phyloP scores from a whole-genome alignment of 2,329 filamentous ascomycete genomes.

The Colletotrichum endophyticum region DNA sequence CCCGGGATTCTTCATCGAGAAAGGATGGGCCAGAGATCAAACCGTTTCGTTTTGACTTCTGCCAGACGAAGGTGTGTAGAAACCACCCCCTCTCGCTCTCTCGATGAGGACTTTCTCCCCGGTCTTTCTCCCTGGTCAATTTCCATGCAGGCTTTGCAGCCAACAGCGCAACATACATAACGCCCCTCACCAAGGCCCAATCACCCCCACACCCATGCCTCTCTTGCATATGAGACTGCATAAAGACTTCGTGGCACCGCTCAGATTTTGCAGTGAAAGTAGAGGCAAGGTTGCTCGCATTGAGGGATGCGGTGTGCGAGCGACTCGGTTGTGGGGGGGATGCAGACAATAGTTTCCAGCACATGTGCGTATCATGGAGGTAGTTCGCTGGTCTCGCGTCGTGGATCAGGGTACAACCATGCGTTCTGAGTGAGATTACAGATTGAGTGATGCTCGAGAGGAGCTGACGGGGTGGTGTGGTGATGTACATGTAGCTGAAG shows the following conservation, averaged over 20 bases:
- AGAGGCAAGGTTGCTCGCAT: not conserved
- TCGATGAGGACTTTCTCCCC: not conserved
- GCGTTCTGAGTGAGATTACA: not conserved
- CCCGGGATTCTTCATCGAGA: not conserved
- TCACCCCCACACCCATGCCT: not conserved
- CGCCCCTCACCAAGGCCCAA: not conserved
- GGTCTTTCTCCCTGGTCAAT: not conserved
- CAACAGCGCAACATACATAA: not conserved
- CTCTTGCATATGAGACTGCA: not conserved
- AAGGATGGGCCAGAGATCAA: not conserved
- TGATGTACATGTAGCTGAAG: not conserved
- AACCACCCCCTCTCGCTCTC: not conserved
- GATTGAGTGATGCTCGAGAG: not conserved
- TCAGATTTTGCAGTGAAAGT: not conserved
- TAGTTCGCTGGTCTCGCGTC: not conserved
- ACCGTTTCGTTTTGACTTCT: not conserved
- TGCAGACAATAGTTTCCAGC: not conserved
- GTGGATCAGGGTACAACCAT: not conserved
- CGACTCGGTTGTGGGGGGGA: not conserved
- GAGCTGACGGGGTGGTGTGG: not conserved
- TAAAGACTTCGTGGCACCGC: not conserved
- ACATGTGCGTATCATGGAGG: not conserved
- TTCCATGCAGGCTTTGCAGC: not conserved
- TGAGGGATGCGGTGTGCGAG: not conserved
- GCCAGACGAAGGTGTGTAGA: not conserved